Evolutionary conservation across 306 rosid genomes (phyloP).

Genomic region (Vicia villosa): DNA sequence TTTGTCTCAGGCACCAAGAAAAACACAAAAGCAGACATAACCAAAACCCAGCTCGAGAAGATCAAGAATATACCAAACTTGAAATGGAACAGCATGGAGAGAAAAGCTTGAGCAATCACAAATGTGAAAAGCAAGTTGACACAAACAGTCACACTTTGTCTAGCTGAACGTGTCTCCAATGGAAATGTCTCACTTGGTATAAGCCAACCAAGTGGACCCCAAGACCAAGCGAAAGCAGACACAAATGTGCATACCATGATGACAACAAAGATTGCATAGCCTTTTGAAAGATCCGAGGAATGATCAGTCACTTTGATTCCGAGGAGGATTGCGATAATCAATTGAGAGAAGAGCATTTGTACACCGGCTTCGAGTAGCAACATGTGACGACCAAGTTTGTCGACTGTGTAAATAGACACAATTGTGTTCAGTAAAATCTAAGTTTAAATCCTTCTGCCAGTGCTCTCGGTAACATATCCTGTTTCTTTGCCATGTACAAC

Average conservation of each 20-base stretch:
- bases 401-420: constrained; percentile 75
- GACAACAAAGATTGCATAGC: constrained; percentile 58
- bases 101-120: constrained; percentile 77
- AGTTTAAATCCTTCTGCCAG: not conserved
- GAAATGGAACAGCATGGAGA: constrained; percentile 80
- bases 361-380: constrained; percentile 84
- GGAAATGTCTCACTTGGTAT: constrained; percentile 90
- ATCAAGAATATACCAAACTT: constrained; percentile 87
- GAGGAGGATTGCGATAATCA: constrained; percentile 61
- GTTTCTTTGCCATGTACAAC: not conserved
- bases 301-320: constrained; percentile 62
- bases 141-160: constrained; percentile 84
- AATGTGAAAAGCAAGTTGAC: constrained; percentile 78
- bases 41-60: constrained; percentile 80
- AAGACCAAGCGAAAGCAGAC: constrained; percentile 88
- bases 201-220: constrained; percentile 95
- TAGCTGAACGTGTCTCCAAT: constrained; percentile 81
- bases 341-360: constrained; percentile 82
- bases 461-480: not conserved
- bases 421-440: too few relatives aligned
- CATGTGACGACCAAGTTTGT: constrained; percentile 76
- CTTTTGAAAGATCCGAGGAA: constrained; percentile 42
- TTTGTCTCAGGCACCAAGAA: constrained; percentile 82
- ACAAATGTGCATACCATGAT: constrained; percentile 76
- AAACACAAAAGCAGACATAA: constrained; percentile 67